phyloP scores from a whole-genome alignment of 768 basidiomycete genomes.

The Ephemerocybe angulata region DNA sequence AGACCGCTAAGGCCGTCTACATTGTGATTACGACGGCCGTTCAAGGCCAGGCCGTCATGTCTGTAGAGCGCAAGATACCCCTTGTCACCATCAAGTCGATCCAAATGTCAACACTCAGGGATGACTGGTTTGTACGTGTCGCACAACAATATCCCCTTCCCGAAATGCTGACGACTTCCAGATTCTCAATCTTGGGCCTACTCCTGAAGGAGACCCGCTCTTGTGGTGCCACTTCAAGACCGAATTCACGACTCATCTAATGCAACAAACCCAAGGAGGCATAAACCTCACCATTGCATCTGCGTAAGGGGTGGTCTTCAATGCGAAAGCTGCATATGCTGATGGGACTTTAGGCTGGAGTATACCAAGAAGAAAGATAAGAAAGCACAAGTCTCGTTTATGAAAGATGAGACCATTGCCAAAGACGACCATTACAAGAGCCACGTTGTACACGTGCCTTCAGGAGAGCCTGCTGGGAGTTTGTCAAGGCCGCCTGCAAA shows the following conservation, averaged over 20 bases:
- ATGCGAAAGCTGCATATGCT: background rate
- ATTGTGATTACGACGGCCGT: slow-evolving; percentile 62
- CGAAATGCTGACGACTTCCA: slow-evolving; percentile 22
- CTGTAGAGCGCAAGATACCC: slow-evolving; percentile 84
- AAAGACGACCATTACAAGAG: slow-evolving; percentile 91
- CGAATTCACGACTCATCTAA: slow-evolving; percentile 78
- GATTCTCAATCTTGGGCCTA: slow-evolving; percentile 67
- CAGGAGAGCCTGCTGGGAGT: slow-evolving; percentile 83
- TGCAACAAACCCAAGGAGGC: slow-evolving; percentile 75
- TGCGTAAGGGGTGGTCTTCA: slow-evolving; percentile 48
- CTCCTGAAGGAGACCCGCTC: slow-evolving; percentile 94
- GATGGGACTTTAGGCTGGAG: slow-evolving; percentile 53
- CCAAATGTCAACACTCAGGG: slow-evolving; percentile 81
- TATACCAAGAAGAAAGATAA: slow-evolving; percentile 99
- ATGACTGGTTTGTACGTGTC: slow-evolving; percentile 86
- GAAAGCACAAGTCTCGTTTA: slow-evolving; percentile 77
- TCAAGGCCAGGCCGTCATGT: slow-evolving; percentile 55
- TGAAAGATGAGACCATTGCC: slow-evolving; percentile 82
- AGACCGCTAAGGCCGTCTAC: slow-evolving; percentile 87
- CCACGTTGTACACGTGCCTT: slow-evolving; percentile 80
- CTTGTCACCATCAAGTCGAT: slow-evolving; percentile 85
- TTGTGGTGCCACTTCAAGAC: slow-evolving; percentile 95
- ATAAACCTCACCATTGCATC: slow-evolving; percentile 73
- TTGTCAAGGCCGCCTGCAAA: slow-evolving; percentile 80
- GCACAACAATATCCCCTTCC: background rate